Conservation (phyloP, 2,329 filamentous ascomycete genomes). For the Verruconis gallopava region DNA sequence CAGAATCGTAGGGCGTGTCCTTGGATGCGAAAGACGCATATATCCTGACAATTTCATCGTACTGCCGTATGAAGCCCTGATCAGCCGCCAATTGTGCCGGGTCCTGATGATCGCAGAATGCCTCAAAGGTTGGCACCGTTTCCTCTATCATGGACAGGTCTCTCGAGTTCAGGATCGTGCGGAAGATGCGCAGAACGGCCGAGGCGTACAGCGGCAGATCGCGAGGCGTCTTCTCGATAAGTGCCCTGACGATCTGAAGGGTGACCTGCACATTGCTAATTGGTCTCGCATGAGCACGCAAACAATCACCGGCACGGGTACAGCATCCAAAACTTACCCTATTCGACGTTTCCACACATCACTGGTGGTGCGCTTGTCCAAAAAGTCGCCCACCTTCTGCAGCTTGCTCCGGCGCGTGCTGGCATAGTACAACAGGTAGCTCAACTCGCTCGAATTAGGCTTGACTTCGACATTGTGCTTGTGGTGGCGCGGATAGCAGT, state of each 20-base stretch:
- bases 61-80: slow-evolving; percentile 68
- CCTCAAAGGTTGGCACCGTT: slow-evolving; percentile 72
- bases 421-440: slow-evolving; percentile 93
- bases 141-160: slow-evolving; percentile 91
- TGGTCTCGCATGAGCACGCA: too few species aligned
- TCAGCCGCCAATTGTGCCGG: slow-evolving; percentile 74
- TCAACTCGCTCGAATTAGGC: slow-evolving; percentile 91
- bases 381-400: slow-evolving; percentile 86
- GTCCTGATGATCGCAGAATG: slow-evolving; percentile 82
- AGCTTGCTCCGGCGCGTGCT: slow-evolving; percentile 90
- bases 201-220: slow-evolving; percentile 81
- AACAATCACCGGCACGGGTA: slow-evolving; percentile 4
- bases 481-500: slow-evolving; percentile 87
- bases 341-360: slow-evolving; percentile 84
- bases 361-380: slow-evolving; percentile 84
- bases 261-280: slow-evolving; percentile 91
- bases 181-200: slow-evolving; percentile 73
- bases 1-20: slow-evolving; percentile 30
- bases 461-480: slow-evolving; percentile 82
- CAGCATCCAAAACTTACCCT: slow-evolving; percentile 55
- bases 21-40: slow-evolving; percentile 73
- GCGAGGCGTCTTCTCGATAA: slow-evolving; percentile 86
- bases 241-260: slow-evolving; percentile 76
- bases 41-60: slow-evolving; percentile 64
- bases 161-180: slow-evolving; percentile 67